Evolutionary conservation across 2,329 filamentous ascomycete species (phyloP).

Genomic region (Rhinocladiella similis): DNA sequence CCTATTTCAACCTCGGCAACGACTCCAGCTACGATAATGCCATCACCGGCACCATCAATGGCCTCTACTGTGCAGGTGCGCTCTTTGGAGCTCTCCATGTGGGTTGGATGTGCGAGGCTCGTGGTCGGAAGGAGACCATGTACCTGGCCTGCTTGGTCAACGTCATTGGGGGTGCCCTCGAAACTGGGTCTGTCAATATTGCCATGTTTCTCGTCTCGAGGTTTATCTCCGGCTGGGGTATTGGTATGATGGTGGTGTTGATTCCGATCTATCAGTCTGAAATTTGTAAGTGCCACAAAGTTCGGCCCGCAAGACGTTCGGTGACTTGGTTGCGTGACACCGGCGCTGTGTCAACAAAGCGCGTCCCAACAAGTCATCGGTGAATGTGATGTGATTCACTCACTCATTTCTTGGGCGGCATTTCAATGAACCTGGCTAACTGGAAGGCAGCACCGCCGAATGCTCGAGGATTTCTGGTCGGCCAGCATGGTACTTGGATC

Average conservation of each 20-base stretch:
- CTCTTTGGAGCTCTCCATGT: constrained; percentile 19
- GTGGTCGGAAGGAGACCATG: constrained; percentile 22
- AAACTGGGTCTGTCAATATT: constrained; percentile 20
- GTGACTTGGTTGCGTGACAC: background rate
- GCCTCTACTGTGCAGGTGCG: constrained; percentile 21
- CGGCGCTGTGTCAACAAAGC: background rate
- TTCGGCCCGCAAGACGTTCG: background rate
- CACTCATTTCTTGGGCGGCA: background rate
- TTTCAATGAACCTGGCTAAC: background rate
- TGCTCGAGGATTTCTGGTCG: constrained; percentile 46
- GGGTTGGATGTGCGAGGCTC: constrained; percentile 22
- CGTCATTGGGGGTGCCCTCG: constrained; percentile 21
- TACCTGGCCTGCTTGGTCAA: constrained; percentile 19
- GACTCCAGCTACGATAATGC: constrained; percentile 37
- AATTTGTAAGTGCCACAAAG: constrained; percentile 32
- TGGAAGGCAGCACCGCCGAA: constrained; percentile 15
- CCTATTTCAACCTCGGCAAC: constrained; percentile 45
- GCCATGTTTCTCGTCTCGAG: constrained; percentile 25
- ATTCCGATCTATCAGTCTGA: constrained; percentile 23
- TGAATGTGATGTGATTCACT: background rate
- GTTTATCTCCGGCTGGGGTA: constrained; percentile 21
- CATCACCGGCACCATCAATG: constrained; percentile 35
- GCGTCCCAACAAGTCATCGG: no score
- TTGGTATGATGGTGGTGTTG: constrained; percentile 23
- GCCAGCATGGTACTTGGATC: constrained; percentile 49